phyloP scores from a whole-genome alignment of 805 yeast genomes.

The Myxozyma lipomycoides region DNA sequence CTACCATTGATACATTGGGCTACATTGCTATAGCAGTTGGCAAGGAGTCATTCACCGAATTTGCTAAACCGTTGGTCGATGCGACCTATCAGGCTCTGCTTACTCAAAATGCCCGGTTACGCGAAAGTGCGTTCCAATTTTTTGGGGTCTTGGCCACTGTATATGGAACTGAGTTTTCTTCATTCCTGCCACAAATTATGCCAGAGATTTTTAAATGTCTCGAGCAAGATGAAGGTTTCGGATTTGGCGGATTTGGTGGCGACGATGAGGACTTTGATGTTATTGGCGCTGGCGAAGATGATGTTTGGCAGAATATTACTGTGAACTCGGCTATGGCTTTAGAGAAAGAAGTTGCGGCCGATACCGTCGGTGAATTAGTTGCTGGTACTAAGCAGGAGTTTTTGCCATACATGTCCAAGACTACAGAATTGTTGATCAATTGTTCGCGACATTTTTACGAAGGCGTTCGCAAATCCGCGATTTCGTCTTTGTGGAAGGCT shows the following conservation, averaged over 20 bases:
- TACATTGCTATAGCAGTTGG: slow-evolving; percentile 97
- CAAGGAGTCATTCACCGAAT: slow-evolving; percentile 77
- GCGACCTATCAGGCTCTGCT: slow-evolving; percentile 78
- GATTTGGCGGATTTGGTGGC: slow-evolving; percentile 16
- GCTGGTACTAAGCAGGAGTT: slow-evolving; percentile 79
- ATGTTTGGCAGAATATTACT: slow-evolving; percentile 65
- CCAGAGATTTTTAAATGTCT: slow-evolving; percentile 82
- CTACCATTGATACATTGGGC: slow-evolving; percentile 88
- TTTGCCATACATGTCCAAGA: slow-evolving; percentile 66
- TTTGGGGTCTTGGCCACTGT: slow-evolving; percentile 92
- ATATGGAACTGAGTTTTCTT: slow-evolving; percentile 83
- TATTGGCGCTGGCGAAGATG: slow-evolving; percentile 50
- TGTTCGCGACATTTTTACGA: slow-evolving; percentile 78
- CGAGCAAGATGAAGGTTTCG: slow-evolving; percentile 72
- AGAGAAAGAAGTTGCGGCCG: slow-evolving; percentile 93
- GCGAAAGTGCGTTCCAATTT: slow-evolving; percentile 93
- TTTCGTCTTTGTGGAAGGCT: slow-evolving; percentile 78
- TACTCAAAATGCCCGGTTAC: slow-evolving; percentile 74
- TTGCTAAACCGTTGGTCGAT: slow-evolving; percentile 81
- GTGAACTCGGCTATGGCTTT: slow-evolving; percentile 93
- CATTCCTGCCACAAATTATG: slow-evolving; percentile 74
- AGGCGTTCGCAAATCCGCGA: slow-evolving; percentile 85
- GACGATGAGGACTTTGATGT: slow-evolving; percentile 25
- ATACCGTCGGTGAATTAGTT: slow-evolving; percentile 84
- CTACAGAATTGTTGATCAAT: slow-evolving; percentile 58